Base-by-base conservation (phyloP, 1,139 yeast genomes). In the Diutina mesorugosa region DNA sequence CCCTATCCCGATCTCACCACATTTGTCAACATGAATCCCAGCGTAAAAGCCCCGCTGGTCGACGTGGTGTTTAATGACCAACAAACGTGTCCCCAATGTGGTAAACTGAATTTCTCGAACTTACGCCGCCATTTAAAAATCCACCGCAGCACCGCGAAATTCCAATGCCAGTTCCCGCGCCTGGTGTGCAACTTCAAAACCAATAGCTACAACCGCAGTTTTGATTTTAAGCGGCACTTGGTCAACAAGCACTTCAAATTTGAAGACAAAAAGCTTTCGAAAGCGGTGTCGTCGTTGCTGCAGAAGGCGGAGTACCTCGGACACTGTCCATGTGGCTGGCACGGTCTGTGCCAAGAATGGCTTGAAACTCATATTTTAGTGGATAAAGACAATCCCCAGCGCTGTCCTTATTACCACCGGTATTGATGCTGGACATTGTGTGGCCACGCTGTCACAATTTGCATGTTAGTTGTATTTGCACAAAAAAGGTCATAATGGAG, bases 161-260 rank as follows among this genome's bases (percentile, higher is more conserved):
- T 50, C 28, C 45, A 16, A 14, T 50, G 53, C 14, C 41, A 18
- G 18, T 50, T 50, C 12, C 53, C 53, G 10, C 16, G 28, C 4
- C 53, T 50, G 53, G 45, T 50, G 14, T 50, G 53, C 45, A 50
- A 50, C n/a, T 50, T 50, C n/a, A 50, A 50, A 16, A 50, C 12
- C 21, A 50, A 50, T 32, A 8, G 28, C 12, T 50, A 50, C 21
- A 50, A 50, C 45, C 41, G 53, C 14, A 50, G 53, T 30, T 50
- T 50, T 50, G 53, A 50, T 32, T 50, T 50, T 28, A 50, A 50
- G 12, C 41, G 53, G 2, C 53, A 50, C n/a, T 32, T 50, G 45
- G 30, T 50, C n/a, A 50, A 50, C 45, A 50, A 50, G 38, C 53
- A 50, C 18, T 50, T 50, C 21, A 50, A 50, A 12, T 50, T 50